These are phyloP conservation scores for Linnemannia elongata DNA, from an alignment of 192 early-diverging fungal species.

Conservation along the genomic window DNA sequence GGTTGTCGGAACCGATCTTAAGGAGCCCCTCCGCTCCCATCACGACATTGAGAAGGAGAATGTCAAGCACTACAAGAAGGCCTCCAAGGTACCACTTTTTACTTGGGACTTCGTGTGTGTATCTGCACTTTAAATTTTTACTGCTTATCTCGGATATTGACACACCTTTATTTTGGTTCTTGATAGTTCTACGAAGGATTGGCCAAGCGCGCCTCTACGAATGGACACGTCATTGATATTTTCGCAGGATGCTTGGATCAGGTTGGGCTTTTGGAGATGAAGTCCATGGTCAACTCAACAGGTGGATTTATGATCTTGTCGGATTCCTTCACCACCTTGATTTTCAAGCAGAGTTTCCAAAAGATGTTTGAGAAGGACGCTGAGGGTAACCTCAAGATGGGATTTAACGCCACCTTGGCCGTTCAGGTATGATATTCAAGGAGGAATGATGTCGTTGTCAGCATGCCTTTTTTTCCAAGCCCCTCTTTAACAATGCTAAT, in stretches of 20 bases:
- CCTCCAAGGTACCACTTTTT: constrained; percentile 74
- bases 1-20: constrained; percentile 94
- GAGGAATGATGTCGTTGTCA: neutral
- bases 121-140: no score
- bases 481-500: neutral
- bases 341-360: constrained; percentile 99
- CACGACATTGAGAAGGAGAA: constrained; percentile 98
- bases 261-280: constrained; percentile 98
- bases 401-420: constrained; percentile 97
- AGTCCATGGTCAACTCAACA: constrained; percentile 87
- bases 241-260: constrained; percentile 98
- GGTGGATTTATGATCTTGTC: constrained; percentile 96
- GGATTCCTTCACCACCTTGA: constrained; percentile 94
- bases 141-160: neutral
- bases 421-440: constrained; percentile 76
- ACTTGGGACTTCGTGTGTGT: no score
- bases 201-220: constrained; percentile 87
- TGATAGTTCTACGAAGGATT: constrained; percentile 90
- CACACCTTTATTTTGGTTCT: neutral
- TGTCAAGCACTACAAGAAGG: constrained; percentile 94
- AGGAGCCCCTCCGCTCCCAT: constrained; percentile 96
- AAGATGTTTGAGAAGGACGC: constrained; percentile 93
- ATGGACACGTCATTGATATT: constrained; percentile 95
- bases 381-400: constrained; percentile 93
- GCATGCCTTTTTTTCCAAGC: neutral